A percentile compares a stretch with the other conserved stretches of the same genome.
Evolutionary conservation across 2,329 filamentous ascomycete genomes (phyloP).

Genomic region (Zasmidium cellare): DNA sequence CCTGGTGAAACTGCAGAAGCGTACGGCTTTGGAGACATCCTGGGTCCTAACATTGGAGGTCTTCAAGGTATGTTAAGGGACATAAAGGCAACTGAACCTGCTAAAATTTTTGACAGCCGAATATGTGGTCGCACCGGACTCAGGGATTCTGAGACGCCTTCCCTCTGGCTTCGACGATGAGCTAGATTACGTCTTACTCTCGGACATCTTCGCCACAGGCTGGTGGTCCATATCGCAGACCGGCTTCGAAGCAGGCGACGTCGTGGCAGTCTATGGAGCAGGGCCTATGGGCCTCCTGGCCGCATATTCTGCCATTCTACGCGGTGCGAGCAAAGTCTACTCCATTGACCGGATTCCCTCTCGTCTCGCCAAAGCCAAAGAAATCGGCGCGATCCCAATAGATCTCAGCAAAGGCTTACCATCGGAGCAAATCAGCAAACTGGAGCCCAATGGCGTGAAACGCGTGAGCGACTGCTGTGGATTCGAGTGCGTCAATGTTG

Average conservation of each 20-base stretch:
- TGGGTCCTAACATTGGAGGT: neutral
- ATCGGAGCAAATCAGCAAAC: neutral
- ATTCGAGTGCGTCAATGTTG: neutral
- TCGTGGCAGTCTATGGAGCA: neutral
- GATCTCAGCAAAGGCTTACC: neutral
- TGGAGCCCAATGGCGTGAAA: neutral
- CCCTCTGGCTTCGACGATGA: slow-evolving; percentile 1
- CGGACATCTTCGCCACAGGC: neutral
- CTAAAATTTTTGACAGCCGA: neutral
- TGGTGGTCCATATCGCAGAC: neutral
- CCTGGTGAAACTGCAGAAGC: neutral
- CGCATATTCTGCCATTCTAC: neutral
- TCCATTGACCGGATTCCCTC: neutral
- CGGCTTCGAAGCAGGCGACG: neutral
- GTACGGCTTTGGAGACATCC: neutral
- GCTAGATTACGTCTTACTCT: neutral
- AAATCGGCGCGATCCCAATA: neutral
- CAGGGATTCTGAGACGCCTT: neutral
- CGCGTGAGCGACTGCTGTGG: neutral
- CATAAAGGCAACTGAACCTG: too few species aligned
- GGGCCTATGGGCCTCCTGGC: neutral
- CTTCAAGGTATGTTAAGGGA: neutral
- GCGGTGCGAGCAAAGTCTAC: neutral
- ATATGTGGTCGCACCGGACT: neutral
- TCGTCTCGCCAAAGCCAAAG: neutral